Conservation (phyloP, 2,329 filamentous ascomycete genomes). For the Peltaster fructicola region DNA sequence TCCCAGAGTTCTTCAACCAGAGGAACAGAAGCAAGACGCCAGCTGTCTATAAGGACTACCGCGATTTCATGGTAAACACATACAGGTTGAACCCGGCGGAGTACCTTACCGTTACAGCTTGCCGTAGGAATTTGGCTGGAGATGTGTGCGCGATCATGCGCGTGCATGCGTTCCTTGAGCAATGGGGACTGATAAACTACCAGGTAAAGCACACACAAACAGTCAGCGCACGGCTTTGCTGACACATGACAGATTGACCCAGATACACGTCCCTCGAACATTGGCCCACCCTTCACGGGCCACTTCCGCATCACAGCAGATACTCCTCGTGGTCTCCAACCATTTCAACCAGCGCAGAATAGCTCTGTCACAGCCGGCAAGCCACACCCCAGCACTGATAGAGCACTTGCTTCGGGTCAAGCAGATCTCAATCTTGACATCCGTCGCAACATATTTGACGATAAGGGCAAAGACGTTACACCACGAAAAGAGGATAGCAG, state of each 20-base stretch:
- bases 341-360: constrained; percentile 80
- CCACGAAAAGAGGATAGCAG: constrained; percentile 39
- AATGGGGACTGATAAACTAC: constrained; percentile 98
- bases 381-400: constrained; percentile 50
- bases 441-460: constrained; percentile 87
- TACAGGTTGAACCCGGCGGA: constrained; percentile 91
- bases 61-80: constrained; percentile 99
- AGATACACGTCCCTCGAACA: constrained; percentile 83
- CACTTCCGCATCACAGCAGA: constrained; percentile 95
- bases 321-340: constrained; percentile 82
- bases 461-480: constrained; percentile 69
- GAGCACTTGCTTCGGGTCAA: constrained; percentile 52
- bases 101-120: constrained; percentile 93
- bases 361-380: constrained; percentile 44
- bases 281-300: constrained; percentile 89
- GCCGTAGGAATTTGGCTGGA: constrained; percentile 81
- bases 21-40: constrained; percentile 96
- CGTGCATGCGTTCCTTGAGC: constrained; percentile 91
- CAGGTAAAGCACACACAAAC: constrained; percentile 40
- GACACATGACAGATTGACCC: constrained; percentile 60
- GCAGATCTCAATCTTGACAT: constrained; percentile 80
- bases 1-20: constrained; percentile 97
- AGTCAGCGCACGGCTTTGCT: background rate
- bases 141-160: constrained; percentile 99
- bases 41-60: constrained; percentile 94